Evolutionary conservation across 257 asterid genomes (phyloP), one percentile per base, ranked within the genome.

Genomic region (Scutellaria barbata): DNA sequence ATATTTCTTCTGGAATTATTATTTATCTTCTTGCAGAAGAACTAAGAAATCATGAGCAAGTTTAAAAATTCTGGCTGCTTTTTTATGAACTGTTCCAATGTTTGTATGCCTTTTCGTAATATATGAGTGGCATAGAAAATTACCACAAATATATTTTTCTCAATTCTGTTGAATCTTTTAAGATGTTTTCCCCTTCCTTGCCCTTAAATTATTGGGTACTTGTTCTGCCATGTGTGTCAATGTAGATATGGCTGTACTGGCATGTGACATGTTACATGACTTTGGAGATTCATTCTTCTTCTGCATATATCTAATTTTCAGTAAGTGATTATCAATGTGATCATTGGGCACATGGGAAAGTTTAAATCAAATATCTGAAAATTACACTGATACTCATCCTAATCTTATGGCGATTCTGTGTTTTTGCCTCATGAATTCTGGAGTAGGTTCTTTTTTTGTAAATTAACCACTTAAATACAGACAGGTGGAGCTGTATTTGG

Each of bases 401-500:
- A 53, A 50, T 56, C 67, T 54, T 16, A 60, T 45, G 6, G 58
- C 55, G 57, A 42, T 42, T 45, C 48, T 12, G 20, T 22, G 17
- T 37, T n/a, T 56, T 16, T 58, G 56, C 39, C 18, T 68, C 39
- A 8, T 65, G 41, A 41, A 62, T 45, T 63, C 65, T 70, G 69
- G 58, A 41, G 30, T 40, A 13, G 50, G 47, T 64, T 50, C 33
- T 16, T 50, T 16, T 50, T 41, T 73, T 72, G 54, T 33, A 37
- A 35, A 60, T n/a, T 75, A 48, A 77, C 55, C 67, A 17, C 52
- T 78, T 53, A 63, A 14, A 37, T 51, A 52, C 75, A 94, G 98
- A 71, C 89, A 80, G 87, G 85, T 64, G 91, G 87, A 76, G 91
- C 96, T 64, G 76, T 86, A 75, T 91, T 94, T 82, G 99, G 99